phyloP scores from a whole-genome alignment of 2,329 filamentous ascomycete species.

The Nothomitra cinnamomea region DNA sequence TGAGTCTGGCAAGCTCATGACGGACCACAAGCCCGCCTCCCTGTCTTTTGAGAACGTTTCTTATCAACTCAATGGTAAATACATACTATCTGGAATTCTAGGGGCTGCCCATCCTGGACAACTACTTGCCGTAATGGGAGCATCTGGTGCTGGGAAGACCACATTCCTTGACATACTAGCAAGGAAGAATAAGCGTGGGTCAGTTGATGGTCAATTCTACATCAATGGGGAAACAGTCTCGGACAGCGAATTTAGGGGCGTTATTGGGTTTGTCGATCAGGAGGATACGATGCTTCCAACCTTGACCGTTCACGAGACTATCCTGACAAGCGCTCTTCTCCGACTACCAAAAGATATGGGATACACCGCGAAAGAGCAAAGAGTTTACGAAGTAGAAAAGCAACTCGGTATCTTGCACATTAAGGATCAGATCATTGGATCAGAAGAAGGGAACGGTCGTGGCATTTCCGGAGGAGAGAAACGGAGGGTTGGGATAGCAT shows the following conservation, averaged over 20 bases:
- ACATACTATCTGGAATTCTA: conserved; percentile 63
- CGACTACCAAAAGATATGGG: conserved; percentile 90
- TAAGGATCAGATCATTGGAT: conserved; percentile 86
- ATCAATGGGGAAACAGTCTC: conserved; percentile 84
- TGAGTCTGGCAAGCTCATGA: conserved; percentile 70
- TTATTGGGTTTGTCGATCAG: conserved; percentile 94
- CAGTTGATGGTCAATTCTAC: conserved; percentile 63
- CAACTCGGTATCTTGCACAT: conserved; percentile 92
- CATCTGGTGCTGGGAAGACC: conserved; percentile 92
- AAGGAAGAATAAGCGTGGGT: conserved; percentile 87
- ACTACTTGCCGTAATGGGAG: conserved; percentile 93
- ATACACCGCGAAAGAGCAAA: conserved; percentile 69
- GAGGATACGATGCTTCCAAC: conserved; percentile 95
- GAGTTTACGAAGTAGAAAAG: conserved; percentile 82
- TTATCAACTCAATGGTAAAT: conserved; percentile 74
- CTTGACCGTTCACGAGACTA: conserved; percentile 93
- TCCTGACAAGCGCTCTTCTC: conserved; percentile 80
- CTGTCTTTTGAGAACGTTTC: conserved; percentile 77
- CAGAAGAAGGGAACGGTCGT: conserved; percentile 82
- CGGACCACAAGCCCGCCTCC: conserved; percentile 79
- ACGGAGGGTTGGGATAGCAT: conserved; percentile 87
- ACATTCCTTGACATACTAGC: conserved; percentile 93
- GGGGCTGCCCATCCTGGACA: conserved; percentile 91
- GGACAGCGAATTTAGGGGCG: conserved; percentile 72
- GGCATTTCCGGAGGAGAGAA: conserved; percentile 97